Percentiles rank a stretch among this genome's conserved stretches.
Conservation (phyloP, 495 filamentous ascomycete genomes). For the Ramalina intermedia region DNA sequence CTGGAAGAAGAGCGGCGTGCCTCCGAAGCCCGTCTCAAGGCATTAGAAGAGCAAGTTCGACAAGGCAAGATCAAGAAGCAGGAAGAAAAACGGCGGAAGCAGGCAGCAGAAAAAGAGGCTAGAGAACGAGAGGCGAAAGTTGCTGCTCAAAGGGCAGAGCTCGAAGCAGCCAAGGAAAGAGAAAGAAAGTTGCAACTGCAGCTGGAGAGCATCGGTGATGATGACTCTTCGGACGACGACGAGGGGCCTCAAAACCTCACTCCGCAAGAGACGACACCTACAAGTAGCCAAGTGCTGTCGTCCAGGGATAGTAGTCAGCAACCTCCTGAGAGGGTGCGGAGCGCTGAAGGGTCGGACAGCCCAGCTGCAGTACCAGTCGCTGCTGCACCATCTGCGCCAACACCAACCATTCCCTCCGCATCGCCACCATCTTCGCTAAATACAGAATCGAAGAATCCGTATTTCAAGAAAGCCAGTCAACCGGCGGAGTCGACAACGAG, state of each 20-base stretch:
- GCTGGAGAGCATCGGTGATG: conserved; percentile 65
- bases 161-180: conserved; percentile 77
- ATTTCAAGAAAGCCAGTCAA: conserved; percentile 55
- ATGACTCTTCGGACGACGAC: conserved; percentile 79
- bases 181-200: conserved; percentile 80
- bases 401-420: conserved; percentile 17
- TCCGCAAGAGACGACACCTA: conserved; percentile 70
- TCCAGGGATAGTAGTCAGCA: conserved; percentile 32
- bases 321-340: conserved; percentile 15
- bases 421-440: conserved; percentile 18
- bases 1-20: conserved; percentile 66
- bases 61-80: conserved; percentile 94
- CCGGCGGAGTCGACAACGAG: conserved; percentile 20
- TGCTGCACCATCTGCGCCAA: conserved; percentile 18
- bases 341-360: conserved; percentile 19
- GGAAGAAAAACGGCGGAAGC: conserved; percentile 82
- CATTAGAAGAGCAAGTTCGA: conserved; percentile 84
- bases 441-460: conserved; percentile 50
- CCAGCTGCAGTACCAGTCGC: conserved; percentile 21
- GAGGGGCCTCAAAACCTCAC: conserved; percentile 71
- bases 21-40: conserved; percentile 66
- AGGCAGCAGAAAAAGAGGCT: conserved; percentile 71
- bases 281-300: conserved; percentile 43
- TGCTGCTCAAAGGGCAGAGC: conserved; percentile 75
- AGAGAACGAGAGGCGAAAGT: conserved; percentile 80